Evolutionary conservation across 163 green algal species (phyloP).

Genomic region (Trebouxia gelatinosa): DNA sequence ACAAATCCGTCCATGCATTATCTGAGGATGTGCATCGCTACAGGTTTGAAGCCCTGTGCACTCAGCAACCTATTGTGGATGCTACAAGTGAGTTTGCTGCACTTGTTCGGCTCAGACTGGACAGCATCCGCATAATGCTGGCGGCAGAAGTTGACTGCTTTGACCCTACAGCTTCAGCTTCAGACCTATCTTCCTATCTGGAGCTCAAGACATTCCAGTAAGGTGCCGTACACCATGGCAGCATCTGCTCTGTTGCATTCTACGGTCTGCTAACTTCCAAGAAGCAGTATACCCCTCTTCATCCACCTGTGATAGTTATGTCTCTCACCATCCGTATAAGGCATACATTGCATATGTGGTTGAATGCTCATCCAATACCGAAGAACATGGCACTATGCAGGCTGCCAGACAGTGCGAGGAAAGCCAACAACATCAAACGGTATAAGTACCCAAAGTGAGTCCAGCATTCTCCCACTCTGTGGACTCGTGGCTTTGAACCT

Average conservation of each 20-base stretch:
- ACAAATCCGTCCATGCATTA: not conserved
- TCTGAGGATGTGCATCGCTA: not conserved
- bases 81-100: conserved; percentile 21
- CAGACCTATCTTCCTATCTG: not conserved
- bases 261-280: no score
- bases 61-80: conserved; percentile 1
- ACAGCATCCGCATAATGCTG: conserved; percentile 25
- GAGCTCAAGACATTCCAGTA: conserved; percentile 10
- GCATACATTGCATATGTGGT: no score
- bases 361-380: no score
- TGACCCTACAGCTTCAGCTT: not conserved
- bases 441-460: conserved; percentile 30
- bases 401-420: not conserved
- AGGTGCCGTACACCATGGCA: no score
- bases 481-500: no score
- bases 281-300: no score
- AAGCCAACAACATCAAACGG: conserved; percentile 13
- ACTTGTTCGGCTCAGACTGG: conserved; percentile 5
- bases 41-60: conserved; percentile 27
- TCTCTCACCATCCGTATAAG: no score
- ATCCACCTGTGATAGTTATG: no score
- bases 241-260: no score
- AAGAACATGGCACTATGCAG: no score
- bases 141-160: conserved; percentile 28
- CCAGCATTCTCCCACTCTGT: not conserved